Percentiles rank a stretch among this genome's conserved stretches.
These are phyloP conservation scores for Malassezia brasiliensis DNA, from an alignment of 1,284 basidiomycete genomes.

Conservation along the genomic window DNA sequence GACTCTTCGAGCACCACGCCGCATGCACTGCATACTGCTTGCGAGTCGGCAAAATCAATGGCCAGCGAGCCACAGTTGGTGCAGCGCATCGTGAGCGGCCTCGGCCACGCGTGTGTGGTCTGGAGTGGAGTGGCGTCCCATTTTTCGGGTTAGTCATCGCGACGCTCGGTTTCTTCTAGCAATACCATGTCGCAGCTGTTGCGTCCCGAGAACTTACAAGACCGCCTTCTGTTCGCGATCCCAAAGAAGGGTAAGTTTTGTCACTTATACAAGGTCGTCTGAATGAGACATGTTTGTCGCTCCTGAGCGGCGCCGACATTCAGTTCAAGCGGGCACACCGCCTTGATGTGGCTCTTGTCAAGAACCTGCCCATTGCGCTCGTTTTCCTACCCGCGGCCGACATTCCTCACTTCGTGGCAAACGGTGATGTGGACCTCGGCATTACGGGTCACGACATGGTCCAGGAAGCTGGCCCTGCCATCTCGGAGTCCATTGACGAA, in stretches of 20 bases:
- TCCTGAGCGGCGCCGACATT: constrained; percentile 77
- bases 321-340: constrained; percentile 82
- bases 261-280: constrained; percentile 53
- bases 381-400: constrained; percentile 95
- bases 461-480: constrained; percentile 65
- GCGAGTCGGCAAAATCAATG: constrained; percentile 36
- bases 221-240: constrained; percentile 81
- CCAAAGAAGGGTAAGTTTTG: constrained; percentile 76
- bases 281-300: constrained; percentile 79
- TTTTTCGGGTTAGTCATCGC: not conserved
- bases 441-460: constrained; percentile 97
- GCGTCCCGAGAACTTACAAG: constrained; percentile 50
- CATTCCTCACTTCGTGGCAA: constrained; percentile 96
- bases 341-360: constrained; percentile 80
- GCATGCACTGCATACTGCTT: constrained; percentile 40
- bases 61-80: constrained; percentile 35
- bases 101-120: not conserved
- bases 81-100: constrained; percentile 27
- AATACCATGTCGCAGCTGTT: constrained; percentile 38
- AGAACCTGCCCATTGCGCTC: constrained; percentile 88
- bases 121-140: not conserved
- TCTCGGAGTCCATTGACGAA: constrained; percentile 59
- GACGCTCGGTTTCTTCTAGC: not conserved
- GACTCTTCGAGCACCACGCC: constrained; percentile 75
- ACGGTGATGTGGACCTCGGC: constrained; percentile 82